Conservation (phyloP, 441 rosid species). For the Gossypium gossypioides region DNA sequence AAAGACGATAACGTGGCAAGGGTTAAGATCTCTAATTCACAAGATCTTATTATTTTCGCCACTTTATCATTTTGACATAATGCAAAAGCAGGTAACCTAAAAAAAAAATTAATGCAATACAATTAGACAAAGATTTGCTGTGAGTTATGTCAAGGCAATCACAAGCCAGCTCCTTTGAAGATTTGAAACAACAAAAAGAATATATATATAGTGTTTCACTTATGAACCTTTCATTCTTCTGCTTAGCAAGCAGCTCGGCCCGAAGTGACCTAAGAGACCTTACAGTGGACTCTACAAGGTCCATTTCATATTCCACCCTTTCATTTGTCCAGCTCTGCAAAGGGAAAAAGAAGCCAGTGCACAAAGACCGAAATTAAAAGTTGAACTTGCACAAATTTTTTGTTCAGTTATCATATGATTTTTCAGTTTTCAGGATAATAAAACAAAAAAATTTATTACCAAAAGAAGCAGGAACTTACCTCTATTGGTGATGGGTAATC, state of each 20-base stretch:
- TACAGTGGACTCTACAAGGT: constrained; percentile 54
- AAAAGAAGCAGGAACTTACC: constrained; percentile 32
- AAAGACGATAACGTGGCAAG: constrained; percentile 14
- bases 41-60: constrained; percentile 9
- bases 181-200: constrained; percentile 16
- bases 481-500: constrained; percentile 53
- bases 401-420: neutral
- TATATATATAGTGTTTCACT: neutral
- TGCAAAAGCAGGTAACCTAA: constrained; percentile 15
- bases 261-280: constrained; percentile 63
- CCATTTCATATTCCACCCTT: constrained; percentile 56
- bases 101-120: neutral
- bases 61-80: constrained; percentile 11
- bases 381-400: neutral
- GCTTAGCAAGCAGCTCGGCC: constrained; percentile 66
- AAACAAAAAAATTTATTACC: neutral
- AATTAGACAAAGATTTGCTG: neutral
- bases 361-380: constrained; percentile 1
- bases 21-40: constrained; percentile 17
- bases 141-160: no score
- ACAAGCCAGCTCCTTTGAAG: neutral
- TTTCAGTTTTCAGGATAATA: neutral
- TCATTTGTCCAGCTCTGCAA: constrained; percentile 63
- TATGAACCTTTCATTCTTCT: constrained; percentile 65
- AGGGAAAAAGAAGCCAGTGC: constrained; percentile 7